Conservation (phyloP, 148 eudicot species). For the Camellia lanceoleosa region DNA sequence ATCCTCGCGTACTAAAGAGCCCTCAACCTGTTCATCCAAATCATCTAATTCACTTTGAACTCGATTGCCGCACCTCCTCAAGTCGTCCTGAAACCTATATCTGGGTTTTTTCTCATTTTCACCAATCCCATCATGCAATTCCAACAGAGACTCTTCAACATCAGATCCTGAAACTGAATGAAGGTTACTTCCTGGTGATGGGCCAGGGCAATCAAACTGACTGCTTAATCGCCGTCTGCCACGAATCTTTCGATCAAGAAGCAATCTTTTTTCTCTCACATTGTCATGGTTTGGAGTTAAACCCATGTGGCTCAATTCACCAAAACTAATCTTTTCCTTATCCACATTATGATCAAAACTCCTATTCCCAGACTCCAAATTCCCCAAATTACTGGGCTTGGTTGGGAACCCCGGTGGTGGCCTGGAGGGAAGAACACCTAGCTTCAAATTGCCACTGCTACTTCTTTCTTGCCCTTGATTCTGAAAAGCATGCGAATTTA, state of each 20-base stretch:
- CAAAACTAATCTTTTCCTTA: constrained; percentile 34
- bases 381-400: constrained; percentile 17
- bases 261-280: constrained; percentile 28
- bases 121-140: constrained; percentile 33
- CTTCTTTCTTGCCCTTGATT: constrained; percentile 19
- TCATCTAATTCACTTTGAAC: constrained; percentile 42
- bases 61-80: constrained; percentile 8
- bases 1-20: constrained; percentile 50
- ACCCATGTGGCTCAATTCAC: constrained; percentile 30
- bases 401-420: constrained; percentile 70
- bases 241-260: constrained; percentile 6
- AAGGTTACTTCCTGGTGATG: constrained; percentile 43
- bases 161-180: constrained; percentile 47
- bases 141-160: constrained; percentile 46
- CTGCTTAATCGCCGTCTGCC: constrained; percentile 23
- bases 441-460: constrained; percentile 11
- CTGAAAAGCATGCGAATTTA: constrained; percentile 10
- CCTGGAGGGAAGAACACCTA: constrained; percentile 16
- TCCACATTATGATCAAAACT: constrained; percentile 32
- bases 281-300: constrained; percentile 19
- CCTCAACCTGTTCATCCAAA: constrained; percentile 50
- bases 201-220: constrained; percentile 55
- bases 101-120: constrained; percentile 11
- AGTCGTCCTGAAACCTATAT: neutral
- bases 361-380: constrained; percentile 25